These are phyloP conservation scores for Lumnitzera littorea DNA, from an alignment of 345 rosid species.

Conservation along the genomic window DNA sequence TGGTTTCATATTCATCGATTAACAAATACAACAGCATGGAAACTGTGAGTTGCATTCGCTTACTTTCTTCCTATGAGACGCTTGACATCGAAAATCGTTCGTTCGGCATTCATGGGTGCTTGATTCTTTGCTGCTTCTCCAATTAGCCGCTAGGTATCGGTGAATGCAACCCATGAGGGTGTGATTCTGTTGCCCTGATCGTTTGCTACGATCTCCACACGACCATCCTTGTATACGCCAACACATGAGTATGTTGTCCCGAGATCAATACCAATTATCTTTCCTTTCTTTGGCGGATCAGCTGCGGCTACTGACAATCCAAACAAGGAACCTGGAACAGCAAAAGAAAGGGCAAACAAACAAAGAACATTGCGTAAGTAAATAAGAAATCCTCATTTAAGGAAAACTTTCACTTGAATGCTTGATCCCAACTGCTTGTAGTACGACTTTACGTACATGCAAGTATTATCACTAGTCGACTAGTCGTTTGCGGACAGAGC, in stretches of 20 bases:
- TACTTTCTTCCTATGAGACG: conserved; percentile 50
- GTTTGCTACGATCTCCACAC: conserved; percentile 53
- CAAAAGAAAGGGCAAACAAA: neutral
- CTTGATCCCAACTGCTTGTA: neutral
- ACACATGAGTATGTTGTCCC: conserved; percentile 57
- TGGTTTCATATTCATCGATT: too few species aligned
- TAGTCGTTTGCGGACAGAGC: too few species aligned
- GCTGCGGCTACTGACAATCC: conserved; percentile 22
- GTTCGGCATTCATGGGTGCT: conserved; percentile 38
- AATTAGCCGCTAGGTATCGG: conserved; percentile 54
- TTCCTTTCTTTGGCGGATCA: conserved; percentile 27
- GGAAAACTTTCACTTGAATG: neutral
- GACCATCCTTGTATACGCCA: conserved; percentile 36
- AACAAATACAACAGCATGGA: too few species aligned
- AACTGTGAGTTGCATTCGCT: neutral
- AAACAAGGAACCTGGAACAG: neutral
- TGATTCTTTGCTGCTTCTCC: conserved; percentile 68
- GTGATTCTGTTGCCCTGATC: conserved; percentile 62
- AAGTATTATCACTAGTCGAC: neutral
- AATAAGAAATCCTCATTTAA: too few species aligned
- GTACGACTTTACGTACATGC: neutral
- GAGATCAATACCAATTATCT: conserved; percentile 52
- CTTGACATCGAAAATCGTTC: conserved; percentile 45
- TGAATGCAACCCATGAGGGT: conserved; percentile 66
- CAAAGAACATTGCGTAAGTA: neutral